Evolutionary conservation across 495 filamentous ascomycete species (phyloP).

Genomic region (Niebla homalea): DNA sequence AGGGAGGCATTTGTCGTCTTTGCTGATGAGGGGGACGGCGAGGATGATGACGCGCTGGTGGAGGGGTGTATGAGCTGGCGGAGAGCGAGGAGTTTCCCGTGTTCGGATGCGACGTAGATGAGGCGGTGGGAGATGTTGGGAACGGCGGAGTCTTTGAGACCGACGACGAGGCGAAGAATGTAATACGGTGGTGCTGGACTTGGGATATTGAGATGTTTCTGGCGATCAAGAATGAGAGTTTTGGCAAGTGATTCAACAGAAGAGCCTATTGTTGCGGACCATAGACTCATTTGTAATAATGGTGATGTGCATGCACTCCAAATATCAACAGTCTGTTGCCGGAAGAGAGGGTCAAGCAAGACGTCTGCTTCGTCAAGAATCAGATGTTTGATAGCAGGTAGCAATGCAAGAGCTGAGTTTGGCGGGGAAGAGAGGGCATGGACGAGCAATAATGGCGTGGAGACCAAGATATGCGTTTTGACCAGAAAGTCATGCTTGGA

Average conservation of each 20-base stretch:
- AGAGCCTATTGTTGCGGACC: slow-evolving; percentile 95
- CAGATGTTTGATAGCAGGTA: slow-evolving; percentile 55
- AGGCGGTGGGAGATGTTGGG: slow-evolving; percentile 83
- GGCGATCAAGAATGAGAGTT: slow-evolving; percentile 43
- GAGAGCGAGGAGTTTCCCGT: slow-evolving; percentile 83
- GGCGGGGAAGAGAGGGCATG: slow-evolving; percentile 51
- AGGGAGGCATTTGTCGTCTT: slow-evolving; percentile 43
- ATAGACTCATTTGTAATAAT: slow-evolving; percentile 59
- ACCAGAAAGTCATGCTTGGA: slow-evolving; percentile 17
- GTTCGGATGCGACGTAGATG: slow-evolving; percentile 81
- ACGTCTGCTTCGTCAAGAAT: slow-evolving; percentile 93
- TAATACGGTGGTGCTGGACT: slow-evolving; percentile 19
- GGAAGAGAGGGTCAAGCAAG: slow-evolving; percentile 79
- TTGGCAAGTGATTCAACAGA: slow-evolving; percentile 68
- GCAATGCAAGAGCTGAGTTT: slow-evolving; percentile 27
- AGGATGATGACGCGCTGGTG: slow-evolving; percentile 34
- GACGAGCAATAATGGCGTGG: slow-evolving; percentile 68
- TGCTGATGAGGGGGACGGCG: slow-evolving; percentile 29
- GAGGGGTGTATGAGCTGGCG: slow-evolving; percentile 77
- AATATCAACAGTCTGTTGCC: slow-evolving; percentile 75
- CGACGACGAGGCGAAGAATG: slow-evolving; percentile 75
- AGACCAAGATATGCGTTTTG: slow-evolving; percentile 76
- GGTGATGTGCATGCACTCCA: slow-evolving; percentile 64
- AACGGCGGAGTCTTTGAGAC: slow-evolving; percentile 86
- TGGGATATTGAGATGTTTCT: slow-evolving; percentile 14